Base-by-base conservation (phyloP, 768 basidiomycete species). In the Tulasnella calospora region DNA sequence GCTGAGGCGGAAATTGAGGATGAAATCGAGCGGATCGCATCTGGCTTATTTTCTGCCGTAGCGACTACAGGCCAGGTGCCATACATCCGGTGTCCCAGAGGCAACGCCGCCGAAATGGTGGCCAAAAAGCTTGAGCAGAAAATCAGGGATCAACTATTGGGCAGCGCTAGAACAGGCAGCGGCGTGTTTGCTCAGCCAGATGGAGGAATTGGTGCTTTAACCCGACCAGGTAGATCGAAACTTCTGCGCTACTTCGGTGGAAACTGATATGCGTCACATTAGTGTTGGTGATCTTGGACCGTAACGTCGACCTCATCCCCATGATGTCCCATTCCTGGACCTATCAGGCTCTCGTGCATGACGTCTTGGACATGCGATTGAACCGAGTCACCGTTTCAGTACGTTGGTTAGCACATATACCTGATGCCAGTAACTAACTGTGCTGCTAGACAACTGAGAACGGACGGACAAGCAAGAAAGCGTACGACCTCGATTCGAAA, bases 61-160 rank as follows among this genome's bases (percentile, higher is more conserved):
- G 41, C 73, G 44, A n/a, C 35, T 61, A 75, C 77, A 95, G 95
- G 94, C 1, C 92, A 94, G 81, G 92, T 97, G 30, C 98, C 98
- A 13, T 93, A 96, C 83, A 98, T 99, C 79, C 92, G 98, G 41
- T 92, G 94, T 78, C 98, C 98, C 30, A 87, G 92, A 84, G 97
- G 97, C 0, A 98, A 99, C 84, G 98, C 98, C 6, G 98, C 96
- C 27, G 98, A 99, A 85, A 98, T 98, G 96, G 91, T 99, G n/a
- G 96, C 96, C 12, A 92, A 95, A 85, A 98, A 94, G 83, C 87
- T 99, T 15, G 98, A 99, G 82, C 89, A 90, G 19, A 95, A 94
- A 84, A 92, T 99, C 81, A 87, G 97, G 73, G 97, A 99, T 82
- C 85, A 86, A 90, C 92, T 80, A 85, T 96, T 77, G 85, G 95